Conservation (phyloP, 441 rosid genomes). For the Sinapis alba region DNA sequence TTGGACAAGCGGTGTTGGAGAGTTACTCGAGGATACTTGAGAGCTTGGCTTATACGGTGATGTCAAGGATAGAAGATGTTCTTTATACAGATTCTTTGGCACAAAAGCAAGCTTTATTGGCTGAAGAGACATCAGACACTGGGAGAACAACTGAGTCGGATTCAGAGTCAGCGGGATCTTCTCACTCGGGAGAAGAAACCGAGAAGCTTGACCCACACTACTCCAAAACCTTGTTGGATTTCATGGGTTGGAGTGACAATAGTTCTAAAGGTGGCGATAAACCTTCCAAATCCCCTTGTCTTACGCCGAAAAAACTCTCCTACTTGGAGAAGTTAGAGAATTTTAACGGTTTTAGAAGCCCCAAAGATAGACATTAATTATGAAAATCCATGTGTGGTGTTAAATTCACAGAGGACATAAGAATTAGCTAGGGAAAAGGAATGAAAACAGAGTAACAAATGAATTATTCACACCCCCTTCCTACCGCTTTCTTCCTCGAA, state of each 20-base stretch:
- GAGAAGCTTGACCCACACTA: conserved; percentile 28
- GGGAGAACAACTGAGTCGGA: neutral
- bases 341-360: conserved; percentile 58
- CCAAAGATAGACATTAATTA: conserved; percentile 47
- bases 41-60: conserved; percentile 49
- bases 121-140: conserved; percentile 26
- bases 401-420: neutral
- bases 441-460: conserved; percentile 59
- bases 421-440: conserved; percentile 20
- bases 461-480: conserved; percentile 46
- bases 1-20: conserved; percentile 61
- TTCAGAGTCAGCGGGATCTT: neutral
- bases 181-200: conserved; percentile 41
- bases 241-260: conserved; percentile 69
- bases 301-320: conserved; percentile 44
- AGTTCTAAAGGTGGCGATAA: conserved; percentile 41
- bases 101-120: conserved; percentile 28
- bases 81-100: conserved; percentile 44
- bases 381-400: neutral
- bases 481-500: conserved; percentile 66
- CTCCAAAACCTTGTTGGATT: conserved; percentile 46
- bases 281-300: conserved; percentile 12
- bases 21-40: conserved; percentile 66
- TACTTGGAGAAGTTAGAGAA: conserved; percentile 64
- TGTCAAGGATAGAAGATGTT: conserved; percentile 59